Base-by-base conservation (phyloP, 257 asterid species). In the Thymus quinquecostatus region DNA sequence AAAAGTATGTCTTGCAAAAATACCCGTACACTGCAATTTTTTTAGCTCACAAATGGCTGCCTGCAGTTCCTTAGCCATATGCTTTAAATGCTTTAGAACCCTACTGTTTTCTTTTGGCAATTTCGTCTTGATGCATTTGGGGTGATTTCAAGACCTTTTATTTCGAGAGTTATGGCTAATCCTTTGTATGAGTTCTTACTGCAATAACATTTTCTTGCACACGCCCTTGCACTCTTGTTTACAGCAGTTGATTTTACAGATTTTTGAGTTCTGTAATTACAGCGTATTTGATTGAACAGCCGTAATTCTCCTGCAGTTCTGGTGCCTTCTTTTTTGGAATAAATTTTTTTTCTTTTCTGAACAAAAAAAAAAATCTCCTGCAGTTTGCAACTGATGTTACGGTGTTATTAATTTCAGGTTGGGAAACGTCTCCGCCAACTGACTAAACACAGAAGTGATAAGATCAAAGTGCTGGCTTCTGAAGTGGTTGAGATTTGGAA, bases 401-500 rank as follows among this genome's bases (percentile, higher is more conserved):
- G 41, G 41, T 44, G 4, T 28, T 1, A 21, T 50, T 40, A 55
- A 40, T 74, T 78, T 33, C 91, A 94, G 99, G 89, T 94, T 32
- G 99, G 99, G 30, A 94, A 94, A 80, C 85, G 86, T 60, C 88
- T 94, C 47, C 88, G 98, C 70, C 92, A 85, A 49, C 85, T 94
- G 77, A 89, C 98, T 14, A 94, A 95, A 80, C 98, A 95, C 76
- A 88, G 91, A 36, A 85, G 93, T 75, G 71, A 77, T 60, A 86
- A 78, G 83, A 95, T 95, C 76, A 88, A 89, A 84, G 74, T 83
- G 10, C 72, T 89, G 82, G 98, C 99, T 56, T 73, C 91, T 59
- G 97, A 92, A 34, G 90, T 91, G 54, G 87, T 94, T 69, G 96
- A 83, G 41, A 84, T 86, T 40, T 94, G 99, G 99, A 94, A 91